Evolutionary conservation across 2,329 filamentous ascomycete species (phyloP), one percentile per base, ranked within the genome.

Genomic region (Cadophora malorum): DNA sequence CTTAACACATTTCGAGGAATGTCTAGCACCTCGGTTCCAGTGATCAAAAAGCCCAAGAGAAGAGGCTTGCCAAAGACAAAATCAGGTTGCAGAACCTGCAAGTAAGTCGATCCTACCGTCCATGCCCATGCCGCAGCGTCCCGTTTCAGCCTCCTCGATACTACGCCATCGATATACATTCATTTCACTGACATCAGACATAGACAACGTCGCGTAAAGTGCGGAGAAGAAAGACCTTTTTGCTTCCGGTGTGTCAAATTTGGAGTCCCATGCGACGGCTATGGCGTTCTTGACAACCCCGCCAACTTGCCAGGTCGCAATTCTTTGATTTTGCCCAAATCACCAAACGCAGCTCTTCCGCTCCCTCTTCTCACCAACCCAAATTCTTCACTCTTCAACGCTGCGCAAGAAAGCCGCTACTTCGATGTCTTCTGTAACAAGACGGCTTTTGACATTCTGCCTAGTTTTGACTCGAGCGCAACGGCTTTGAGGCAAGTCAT

Each of bases 241-340:
- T 74, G 73, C 49, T 38, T 52, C 16, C 65, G 72, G 25, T 74
- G 72, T 41, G 49, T 62, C 28, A 69, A 69, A n/a, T 70, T 69
- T 19, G 72, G 72, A 4, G 56, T 68, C n/a, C 21, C 64, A 3
- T 73, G 73, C 62, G 72, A 74, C 49, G 72, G 72, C n/a, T 72
- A 74, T 52, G 60, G 35, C 25, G 25, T 31, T 14, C 47, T 49
- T 16, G 33, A 31, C n/a, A 19, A 41, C 8, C 14, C 28, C 21
- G 25, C 33, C 41, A 55, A 67, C 10, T 12, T 49, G 16, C 63
- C 49, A 31, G 38, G 52, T n/a, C 52, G 58, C 8, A 59, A 55
- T 23, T 47, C 35, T 19, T 12, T 47, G 1, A 10, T 68, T 14
- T 23, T 65, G 5, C 59, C 66, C 19, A 68, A 64, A 60, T 21